Conservation (phyloP, 2,329 filamentous ascomycete genomes). For the Fusarium aywerte region DNA sequence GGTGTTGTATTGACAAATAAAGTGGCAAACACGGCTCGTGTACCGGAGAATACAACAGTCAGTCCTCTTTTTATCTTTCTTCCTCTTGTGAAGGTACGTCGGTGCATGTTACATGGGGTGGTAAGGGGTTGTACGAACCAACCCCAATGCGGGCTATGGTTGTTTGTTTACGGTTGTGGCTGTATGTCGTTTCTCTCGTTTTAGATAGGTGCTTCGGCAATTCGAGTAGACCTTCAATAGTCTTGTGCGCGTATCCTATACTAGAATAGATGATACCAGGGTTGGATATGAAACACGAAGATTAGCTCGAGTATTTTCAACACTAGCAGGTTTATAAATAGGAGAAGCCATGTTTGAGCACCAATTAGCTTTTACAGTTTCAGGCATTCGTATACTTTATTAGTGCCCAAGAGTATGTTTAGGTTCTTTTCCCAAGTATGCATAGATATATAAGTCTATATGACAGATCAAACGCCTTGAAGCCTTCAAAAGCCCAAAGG, state of each 20-base stretch:
- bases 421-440: neutral
- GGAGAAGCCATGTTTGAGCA: constrained; percentile 1
- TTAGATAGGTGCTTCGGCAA: constrained; percentile 23
- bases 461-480: constrained; percentile 13
- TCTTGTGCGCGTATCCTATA: constrained; percentile 20
- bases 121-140: constrained; percentile 12
- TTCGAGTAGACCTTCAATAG: constrained; percentile 25
- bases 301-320: constrained; percentile 15
- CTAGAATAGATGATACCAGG: constrained; percentile 10
- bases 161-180: constrained; percentile 31
- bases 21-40: constrained; percentile 22
- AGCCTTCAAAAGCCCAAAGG: constrained; percentile 1
- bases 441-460: constrained; percentile 4
- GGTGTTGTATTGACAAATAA: constrained; percentile 21
- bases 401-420: neutral
- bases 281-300: constrained; percentile 28
- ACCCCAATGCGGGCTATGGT: constrained; percentile 5
- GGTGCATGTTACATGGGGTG: neutral
- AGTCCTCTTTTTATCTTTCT: neutral
- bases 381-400: neutral
- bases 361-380: neutral
- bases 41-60: constrained; percentile 31
- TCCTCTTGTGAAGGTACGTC: neutral
- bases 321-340: constrained; percentile 35
- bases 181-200: constrained; percentile 8